A percentile compares a stretch with the other conserved stretches of the same genome.
These are phyloP conservation scores for Wallacemonas sp. DNA, from an alignment of 208 protist species.

Conservation along the genomic window DNA sequence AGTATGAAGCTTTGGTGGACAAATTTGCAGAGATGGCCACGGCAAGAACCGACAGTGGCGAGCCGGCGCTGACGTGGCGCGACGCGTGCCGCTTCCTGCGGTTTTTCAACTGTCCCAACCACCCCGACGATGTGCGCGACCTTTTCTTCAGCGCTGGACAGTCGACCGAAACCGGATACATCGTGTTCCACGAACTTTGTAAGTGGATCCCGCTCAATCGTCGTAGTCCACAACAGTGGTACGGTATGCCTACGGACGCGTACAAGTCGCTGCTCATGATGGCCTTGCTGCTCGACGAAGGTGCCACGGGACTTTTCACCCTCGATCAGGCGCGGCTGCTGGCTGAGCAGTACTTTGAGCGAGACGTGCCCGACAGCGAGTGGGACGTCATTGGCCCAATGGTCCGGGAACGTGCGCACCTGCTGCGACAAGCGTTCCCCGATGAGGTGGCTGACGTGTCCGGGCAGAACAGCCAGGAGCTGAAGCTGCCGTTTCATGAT, in stretches of 20 bases:
- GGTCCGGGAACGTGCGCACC: conserved; percentile 23
- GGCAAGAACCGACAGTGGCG: neutral
- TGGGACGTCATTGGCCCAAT: conserved; percentile 32
- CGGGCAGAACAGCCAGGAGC: neutral
- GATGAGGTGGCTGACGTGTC: neutral
- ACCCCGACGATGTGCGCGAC: conserved; percentile 54
- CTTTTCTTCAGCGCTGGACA: conserved; percentile 41
- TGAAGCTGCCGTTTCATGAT: conserved; percentile 58
- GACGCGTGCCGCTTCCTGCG: conserved; percentile 55
- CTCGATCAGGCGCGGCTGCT: conserved; percentile 43
- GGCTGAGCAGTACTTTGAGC: conserved; percentile 58
- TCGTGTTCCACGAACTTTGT: conserved; percentile 48
- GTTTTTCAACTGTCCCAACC: conserved; percentile 60
- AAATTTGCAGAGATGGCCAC: conserved; percentile 48
- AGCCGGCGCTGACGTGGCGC: conserved; percentile 37
- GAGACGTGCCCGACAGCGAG: conserved; percentile 34
- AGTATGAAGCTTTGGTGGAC: conserved; percentile 35
- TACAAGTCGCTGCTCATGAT: conserved; percentile 45
- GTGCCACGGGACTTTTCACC: conserved; percentile 55
- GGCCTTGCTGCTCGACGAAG: conserved; percentile 46
- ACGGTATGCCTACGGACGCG: conserved; percentile 28
- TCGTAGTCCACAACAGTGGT: conserved; percentile 41
- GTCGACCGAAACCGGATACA: conserved; percentile 18
- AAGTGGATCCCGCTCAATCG: conserved; percentile 50
- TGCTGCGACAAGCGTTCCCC: conserved; percentile 34